Evolutionary conservation across 805 yeast species (phyloP), one percentile per base, ranked within the genome.

Genomic region (Wickerhamomyces xylosicus): DNA sequence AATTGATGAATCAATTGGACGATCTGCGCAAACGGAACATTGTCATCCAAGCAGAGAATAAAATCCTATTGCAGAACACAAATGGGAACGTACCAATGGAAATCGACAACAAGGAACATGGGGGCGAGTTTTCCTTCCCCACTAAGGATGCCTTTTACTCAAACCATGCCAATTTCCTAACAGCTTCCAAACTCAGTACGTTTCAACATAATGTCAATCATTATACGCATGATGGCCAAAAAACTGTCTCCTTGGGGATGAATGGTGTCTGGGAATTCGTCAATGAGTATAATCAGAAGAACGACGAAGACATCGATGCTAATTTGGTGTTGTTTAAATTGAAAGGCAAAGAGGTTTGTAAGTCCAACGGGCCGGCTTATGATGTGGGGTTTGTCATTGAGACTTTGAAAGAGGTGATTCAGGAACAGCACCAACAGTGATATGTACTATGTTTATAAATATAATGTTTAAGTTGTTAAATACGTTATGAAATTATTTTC

Each of bases 261-360:
- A 76, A 84, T 16, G 92, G 90, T 2, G 79, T 84, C 2, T 86
- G 95, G 95, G 90, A 85, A 54, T 81, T 80, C 53, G 58, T 86
- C 35, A 73, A 67, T 40, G 66, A 28, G 21, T 35, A 20, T 31
- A 35, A 64, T 33, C 58, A 64, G n/a, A 67, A 71, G 37, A 71
- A 46, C 31, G 44, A 74, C 27, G 52, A 58, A 18, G 69, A 69
- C 8, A 50, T 82, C 32, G 82, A 82, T 52, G 62, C 82, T 33
- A 58, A 65, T n/a, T 61, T 57, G 29, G 72, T 85, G 3, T 76
- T 85, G 79, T 54, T 60, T 16, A 57, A 56, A 20, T 63, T 86
- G 39, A 72, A 67, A 51, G 94, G 92, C 2, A 57, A 69, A 27
- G 95, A 84, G 54, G 67, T 63, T 31, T 85, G 95, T 52, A 90